Evolutionary conservation across 2,329 filamentous ascomycete genomes (phyloP).

Genomic region (Uncinocarpus reesii): DNA sequence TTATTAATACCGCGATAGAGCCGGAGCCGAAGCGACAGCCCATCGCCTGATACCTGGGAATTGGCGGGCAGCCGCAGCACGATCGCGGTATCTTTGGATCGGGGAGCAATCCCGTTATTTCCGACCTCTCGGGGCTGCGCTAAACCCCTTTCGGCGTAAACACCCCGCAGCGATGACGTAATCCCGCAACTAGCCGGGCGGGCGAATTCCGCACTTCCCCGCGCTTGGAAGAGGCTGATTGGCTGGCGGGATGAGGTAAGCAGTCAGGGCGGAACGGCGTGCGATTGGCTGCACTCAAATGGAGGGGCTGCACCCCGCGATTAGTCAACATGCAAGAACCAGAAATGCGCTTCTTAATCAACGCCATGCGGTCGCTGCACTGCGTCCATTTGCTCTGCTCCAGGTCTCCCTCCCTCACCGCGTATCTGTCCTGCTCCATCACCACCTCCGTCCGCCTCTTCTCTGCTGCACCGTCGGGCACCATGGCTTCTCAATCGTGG

Average conservation of each 20-base stretch:
- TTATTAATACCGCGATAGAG: slow-evolving; percentile 1
- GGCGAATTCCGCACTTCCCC: slow-evolving; percentile 11
- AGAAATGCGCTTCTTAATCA: not conserved
- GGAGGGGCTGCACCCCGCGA: too few relatives aligned
- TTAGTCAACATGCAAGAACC: too few relatives aligned
- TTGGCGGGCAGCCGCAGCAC: slow-evolving; percentile 1
- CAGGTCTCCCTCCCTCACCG: not conserved
- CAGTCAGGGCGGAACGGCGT: not conserved
- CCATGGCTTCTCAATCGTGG: slow-evolving; percentile 41
- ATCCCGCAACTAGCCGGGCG: slow-evolving; percentile 14
- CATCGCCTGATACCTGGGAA: not conserved
- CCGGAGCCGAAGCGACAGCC: not conserved
- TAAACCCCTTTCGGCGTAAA: not conserved
- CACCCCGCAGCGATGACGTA: slow-evolving; percentile 4
- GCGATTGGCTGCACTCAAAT: too few relatives aligned
- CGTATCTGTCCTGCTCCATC: slow-evolving; percentile 8
- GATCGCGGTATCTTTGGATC: slow-evolving; percentile 2
- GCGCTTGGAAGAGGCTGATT: slow-evolving; percentile 1
- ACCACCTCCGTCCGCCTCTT: slow-evolving; percentile 2
- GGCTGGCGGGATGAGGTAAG: slow-evolving; percentile 1
- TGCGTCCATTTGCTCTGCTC: not conserved
- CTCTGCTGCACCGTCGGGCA: slow-evolving; percentile 1
- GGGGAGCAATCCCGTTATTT: slow-evolving; percentile 2
- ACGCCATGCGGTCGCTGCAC: not conserved
- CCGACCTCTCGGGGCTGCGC: not conserved